phyloP scores from a whole-genome alignment of 306 rosid genomes.

The Boehmeria nivea region DNA sequence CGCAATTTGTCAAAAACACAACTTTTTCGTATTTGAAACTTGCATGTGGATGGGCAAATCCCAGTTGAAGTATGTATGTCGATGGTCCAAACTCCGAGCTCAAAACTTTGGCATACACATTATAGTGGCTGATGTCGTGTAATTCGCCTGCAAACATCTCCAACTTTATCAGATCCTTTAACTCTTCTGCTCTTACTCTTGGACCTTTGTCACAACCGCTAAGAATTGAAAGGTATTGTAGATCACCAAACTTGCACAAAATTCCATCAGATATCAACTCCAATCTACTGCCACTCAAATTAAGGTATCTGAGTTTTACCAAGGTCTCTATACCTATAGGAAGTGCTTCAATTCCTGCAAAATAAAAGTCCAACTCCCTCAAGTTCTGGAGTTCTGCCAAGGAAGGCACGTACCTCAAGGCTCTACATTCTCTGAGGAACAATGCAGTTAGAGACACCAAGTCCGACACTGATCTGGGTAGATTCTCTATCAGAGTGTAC shows the following conservation, averaged over 20 bases:
- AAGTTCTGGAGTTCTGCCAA: neutral
- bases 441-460: neutral
- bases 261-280: neutral
- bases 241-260: neutral
- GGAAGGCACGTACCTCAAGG: neutral
- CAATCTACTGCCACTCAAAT: neutral
- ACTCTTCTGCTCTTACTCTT: no score
- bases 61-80: no score
- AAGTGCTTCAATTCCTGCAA: neutral
- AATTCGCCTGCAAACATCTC: no score
- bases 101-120: no score
- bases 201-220: no score
- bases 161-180: no score
- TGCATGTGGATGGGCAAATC: no score
- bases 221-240: slow-evolving; percentile 2
- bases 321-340: neutral
- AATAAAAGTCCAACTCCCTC: neutral
- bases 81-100: no score
- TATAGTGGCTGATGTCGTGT: no score
- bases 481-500: neutral
- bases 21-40: no score
- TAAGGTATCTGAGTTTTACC: neutral
- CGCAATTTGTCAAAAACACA: no score
- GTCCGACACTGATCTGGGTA: neutral
- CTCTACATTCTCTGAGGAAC: neutral